Percentiles rank a stretch among this genome's conserved stretches.
These are phyloP conservation scores for Umbelopsis ramanniana DNA, from an alignment of 192 early-diverging fungal species.

Conservation along the genomic window DNA sequence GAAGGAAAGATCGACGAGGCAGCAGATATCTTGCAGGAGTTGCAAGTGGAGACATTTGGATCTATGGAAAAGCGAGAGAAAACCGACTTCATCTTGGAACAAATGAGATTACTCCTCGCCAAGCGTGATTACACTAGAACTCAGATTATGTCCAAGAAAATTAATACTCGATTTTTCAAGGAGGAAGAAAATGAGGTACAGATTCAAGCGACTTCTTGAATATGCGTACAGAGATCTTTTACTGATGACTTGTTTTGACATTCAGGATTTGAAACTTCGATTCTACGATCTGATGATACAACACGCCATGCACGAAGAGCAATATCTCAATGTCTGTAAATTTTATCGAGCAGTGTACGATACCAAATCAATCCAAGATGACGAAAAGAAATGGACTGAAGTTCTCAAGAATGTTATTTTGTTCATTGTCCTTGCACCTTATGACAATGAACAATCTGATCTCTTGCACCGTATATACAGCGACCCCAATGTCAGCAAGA, in stretches of 20 bases:
- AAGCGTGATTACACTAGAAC: conserved; percentile 92
- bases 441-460: conserved; percentile 96
- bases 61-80: conserved; percentile 99
- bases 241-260: neutral
- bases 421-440: conserved; percentile 89
- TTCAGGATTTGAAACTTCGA: conserved; percentile 90
- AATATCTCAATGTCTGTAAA: conserved; percentile 91
- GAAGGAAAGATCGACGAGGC: conserved; percentile 92
- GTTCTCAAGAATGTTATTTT: conserved; percentile 82
- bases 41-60: conserved; percentile 99
- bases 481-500: conserved; percentile 80
- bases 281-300: conserved; percentile 98
- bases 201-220: neutral
- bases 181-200: conserved; percentile 77
- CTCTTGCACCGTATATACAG: conserved; percentile 84
- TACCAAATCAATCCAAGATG: conserved; percentile 79
- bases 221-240: neutral
- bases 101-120: conserved; percentile 93
- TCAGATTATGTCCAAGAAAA: conserved; percentile 95
- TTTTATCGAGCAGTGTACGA: conserved; percentile 92
- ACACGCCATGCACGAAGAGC: conserved; percentile 87
- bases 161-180: conserved; percentile 93
- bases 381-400: conserved; percentile 75
- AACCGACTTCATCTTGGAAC: conserved; percentile 98
- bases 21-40: conserved; percentile 93